A percentile compares a stretch with the other conserved stretches of the same genome.
phyloP scores from a whole-genome alignment of 805 yeast species.

The Wickerhamomyces sydowiorum region DNA sequence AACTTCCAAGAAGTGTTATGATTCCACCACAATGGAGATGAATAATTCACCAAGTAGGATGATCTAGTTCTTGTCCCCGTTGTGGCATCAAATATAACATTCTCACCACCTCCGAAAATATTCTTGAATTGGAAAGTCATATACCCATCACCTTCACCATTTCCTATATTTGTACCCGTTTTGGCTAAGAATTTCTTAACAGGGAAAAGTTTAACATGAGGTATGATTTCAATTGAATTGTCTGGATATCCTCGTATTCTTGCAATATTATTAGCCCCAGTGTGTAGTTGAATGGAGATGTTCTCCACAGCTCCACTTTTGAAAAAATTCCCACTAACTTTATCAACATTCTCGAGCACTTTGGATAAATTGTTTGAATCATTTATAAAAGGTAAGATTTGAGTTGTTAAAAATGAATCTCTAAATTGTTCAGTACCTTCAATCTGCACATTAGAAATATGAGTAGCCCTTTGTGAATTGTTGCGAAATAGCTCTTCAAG shows the following conservation, averaged over 20 bases:
- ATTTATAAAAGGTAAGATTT: slow-evolving; percentile 39
- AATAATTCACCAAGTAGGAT: slow-evolving; percentile 45
- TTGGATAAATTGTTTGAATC: slow-evolving; percentile 34
- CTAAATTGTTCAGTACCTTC: slow-evolving; percentile 44
- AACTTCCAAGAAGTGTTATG: slow-evolving; percentile 45
- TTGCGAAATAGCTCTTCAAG: slow-evolving; percentile 23
- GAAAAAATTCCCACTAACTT: slow-evolving; percentile 35
- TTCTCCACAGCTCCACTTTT: slow-evolving; percentile 39
- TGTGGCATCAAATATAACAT: slow-evolving; percentile 47
- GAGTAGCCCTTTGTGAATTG: slow-evolving; percentile 35
- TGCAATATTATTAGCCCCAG: slow-evolving; percentile 6
- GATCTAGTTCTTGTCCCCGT: slow-evolving; percentile 56
- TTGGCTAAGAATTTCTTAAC: slow-evolving; percentile 71
- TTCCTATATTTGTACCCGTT: slow-evolving; percentile 94
- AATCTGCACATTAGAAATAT: slow-evolving; percentile 38
- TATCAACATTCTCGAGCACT: slow-evolving; percentile 36
- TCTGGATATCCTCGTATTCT: not conserved
- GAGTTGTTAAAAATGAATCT: slow-evolving; percentile 37
- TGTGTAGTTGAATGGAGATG: slow-evolving; percentile 29
- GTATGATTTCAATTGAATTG: slow-evolving; percentile 21
- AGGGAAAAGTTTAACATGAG: slow-evolving; percentile 36
- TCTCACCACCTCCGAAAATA: slow-evolving; percentile 66
- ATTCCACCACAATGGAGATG: slow-evolving; percentile 36
- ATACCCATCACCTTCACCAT: slow-evolving; percentile 96
- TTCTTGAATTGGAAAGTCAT: slow-evolving; percentile 63